Conservation (phyloP, 345 rosid species). For the Crucihimalaya himalaica region DNA sequence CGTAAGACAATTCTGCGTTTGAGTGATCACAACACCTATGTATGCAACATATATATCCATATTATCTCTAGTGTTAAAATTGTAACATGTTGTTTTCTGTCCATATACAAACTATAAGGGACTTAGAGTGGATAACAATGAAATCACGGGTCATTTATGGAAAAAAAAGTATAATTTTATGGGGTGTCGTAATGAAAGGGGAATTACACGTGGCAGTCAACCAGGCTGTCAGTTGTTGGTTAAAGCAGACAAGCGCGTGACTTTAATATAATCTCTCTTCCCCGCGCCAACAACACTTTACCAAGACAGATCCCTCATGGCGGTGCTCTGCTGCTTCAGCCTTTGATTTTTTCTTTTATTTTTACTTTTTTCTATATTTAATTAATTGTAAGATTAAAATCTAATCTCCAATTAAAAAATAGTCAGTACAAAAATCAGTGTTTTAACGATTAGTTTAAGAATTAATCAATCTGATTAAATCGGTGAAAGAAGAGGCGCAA, state of each 20-base stretch:
- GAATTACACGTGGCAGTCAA: slow-evolving; percentile 34
- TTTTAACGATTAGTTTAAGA: slow-evolving; percentile 6
- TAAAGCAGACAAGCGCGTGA: slow-evolving; percentile 40
- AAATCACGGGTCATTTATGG: slow-evolving; percentile 16
- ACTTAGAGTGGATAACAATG: background rate
- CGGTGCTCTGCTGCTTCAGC: slow-evolving; percentile 41
- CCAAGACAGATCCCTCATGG: slow-evolving; percentile 35
- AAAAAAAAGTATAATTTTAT: too few relatives aligned
- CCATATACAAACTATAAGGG: too few relatives aligned
- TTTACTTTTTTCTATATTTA: background rate
- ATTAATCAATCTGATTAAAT: background rate
- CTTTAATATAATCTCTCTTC: slow-evolving; percentile 29
- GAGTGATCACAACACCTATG: too few relatives aligned
- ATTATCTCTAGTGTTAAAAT: too few relatives aligned
- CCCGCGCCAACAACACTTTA: slow-evolving; percentile 40
- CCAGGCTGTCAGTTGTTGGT: slow-evolving; percentile 35
- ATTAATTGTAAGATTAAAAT: background rate
- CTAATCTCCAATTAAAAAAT: slow-evolving; percentile 7
- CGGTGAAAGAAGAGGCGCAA: slow-evolving; percentile 38
- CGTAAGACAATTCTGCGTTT: too few relatives aligned
- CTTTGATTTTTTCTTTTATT: slow-evolving; percentile 3
- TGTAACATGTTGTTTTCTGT: too few relatives aligned
- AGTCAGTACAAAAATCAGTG: slow-evolving; percentile 3
- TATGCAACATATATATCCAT: too few relatives aligned
- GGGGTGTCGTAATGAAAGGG: slow-evolving; percentile 13